Percentiles rank a stretch among this genome's conserved stretches.
Conservation (phyloP, 169 alveolate genomes). For the Cryptosporidium canis region DNA sequence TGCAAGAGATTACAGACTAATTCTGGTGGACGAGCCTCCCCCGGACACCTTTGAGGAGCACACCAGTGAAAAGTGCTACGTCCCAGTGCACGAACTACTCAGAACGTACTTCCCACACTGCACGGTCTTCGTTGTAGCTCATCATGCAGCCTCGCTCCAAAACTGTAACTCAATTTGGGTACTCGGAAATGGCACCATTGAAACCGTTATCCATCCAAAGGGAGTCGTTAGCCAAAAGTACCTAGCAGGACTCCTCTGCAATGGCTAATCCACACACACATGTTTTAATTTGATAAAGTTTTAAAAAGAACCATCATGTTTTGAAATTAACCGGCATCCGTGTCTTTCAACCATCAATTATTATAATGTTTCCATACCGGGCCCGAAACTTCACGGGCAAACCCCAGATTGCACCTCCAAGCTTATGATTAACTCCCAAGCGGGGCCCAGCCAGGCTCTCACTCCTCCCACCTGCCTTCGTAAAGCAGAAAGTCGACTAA, state of each 20-base stretch:
- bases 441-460: too few relatives aligned
- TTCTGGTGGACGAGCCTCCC: constrained; percentile 79
- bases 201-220: constrained; percentile 49
- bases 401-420: too few relatives aligned
- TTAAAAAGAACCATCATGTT: too few relatives aligned
- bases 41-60: constrained; percentile 73
- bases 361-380: too few relatives aligned
- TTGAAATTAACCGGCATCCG: too few relatives aligned
- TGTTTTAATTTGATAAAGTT: too few relatives aligned
- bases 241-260: constrained; percentile 17
- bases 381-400: too few relatives aligned
- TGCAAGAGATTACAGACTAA: constrained; percentile 73
- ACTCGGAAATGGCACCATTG: constrained; percentile 56
- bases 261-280: not conserved
- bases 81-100: constrained; percentile 61
- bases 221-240: constrained; percentile 32
- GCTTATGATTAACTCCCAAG: too few relatives aligned
- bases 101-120: constrained; percentile 72
- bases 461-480: too few relatives aligned
- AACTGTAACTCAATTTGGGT: constrained; percentile 70
- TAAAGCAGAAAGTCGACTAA: too few relatives aligned
- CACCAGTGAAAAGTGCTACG: constrained; percentile 10
- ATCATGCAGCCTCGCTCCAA: constrained; percentile 69
- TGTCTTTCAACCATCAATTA: too few relatives aligned
- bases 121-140: constrained; percentile 68